These are phyloP conservation scores for Aphanomyces stellatus DNA, from an alignment of 352 stramenopile genomes.

Conservation along the genomic window DNA sequence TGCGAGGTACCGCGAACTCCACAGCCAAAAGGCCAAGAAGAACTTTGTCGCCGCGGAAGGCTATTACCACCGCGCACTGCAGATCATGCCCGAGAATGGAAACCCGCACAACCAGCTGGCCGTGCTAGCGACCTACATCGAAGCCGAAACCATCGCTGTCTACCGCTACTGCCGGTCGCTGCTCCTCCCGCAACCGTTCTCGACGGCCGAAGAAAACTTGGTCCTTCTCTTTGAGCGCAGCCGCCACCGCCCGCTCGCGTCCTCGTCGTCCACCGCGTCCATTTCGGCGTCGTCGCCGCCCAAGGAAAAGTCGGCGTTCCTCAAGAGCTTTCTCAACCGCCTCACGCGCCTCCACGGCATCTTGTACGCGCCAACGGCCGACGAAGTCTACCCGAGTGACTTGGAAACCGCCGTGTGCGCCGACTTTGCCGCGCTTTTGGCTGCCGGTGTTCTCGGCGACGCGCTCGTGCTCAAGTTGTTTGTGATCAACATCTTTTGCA, in stretches of 20 bases:
- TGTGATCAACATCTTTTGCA: constrained; percentile 70
- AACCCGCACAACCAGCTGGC: constrained; percentile 83
- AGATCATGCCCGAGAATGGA: constrained; percentile 61
- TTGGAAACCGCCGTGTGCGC: constrained; percentile 60
- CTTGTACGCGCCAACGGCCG: constrained; percentile 52
- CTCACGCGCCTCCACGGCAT: constrained; percentile 82
- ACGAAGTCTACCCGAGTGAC: constrained; percentile 39
- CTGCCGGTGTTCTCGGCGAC: constrained; percentile 54
- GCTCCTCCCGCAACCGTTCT: constrained; percentile 75
- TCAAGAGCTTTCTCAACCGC: constrained; percentile 83
- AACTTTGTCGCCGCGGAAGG: constrained; percentile 62
- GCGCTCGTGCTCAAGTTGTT: constrained; percentile 70
- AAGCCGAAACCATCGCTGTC: constrained; percentile 84
- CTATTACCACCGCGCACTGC: constrained; percentile 64
- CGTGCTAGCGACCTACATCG: constrained; percentile 77
- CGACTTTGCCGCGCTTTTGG: constrained; percentile 46
- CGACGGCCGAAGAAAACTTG: constrained; percentile 83
- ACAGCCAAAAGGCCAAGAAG: constrained; percentile 79
- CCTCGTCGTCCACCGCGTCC: constrained; percentile 27
- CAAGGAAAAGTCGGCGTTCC: constrained; percentile 71
- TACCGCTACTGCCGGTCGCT: constrained; percentile 87
- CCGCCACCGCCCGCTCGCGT: constrained; percentile 52
- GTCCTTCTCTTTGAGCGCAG: constrained; percentile 83
- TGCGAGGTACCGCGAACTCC: constrained; percentile 69
- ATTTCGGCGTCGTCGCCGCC: constrained; percentile 26